Evolutionary conservation across 1,284 basidiomycete genomes (phyloP), one percentile per base, ranked within the genome.

Genomic region (Spongiforma sp.): DNA sequence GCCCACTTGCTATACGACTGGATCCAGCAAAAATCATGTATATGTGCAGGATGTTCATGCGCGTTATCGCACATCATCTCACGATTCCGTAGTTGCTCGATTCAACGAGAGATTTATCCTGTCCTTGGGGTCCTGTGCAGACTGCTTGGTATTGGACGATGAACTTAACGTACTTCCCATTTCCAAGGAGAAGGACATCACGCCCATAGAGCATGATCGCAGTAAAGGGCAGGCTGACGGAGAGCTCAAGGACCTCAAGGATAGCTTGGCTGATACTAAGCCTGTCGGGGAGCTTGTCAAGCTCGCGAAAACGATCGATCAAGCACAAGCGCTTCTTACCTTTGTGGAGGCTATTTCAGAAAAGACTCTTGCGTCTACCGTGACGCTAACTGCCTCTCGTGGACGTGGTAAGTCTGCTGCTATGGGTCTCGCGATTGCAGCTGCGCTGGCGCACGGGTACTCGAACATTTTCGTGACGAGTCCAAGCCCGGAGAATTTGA

Each of bases 81-180:
- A 96, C 70, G 92, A 95, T 72, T 88, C 92, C 24, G 94, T 99
- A 21, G 86, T 94, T 53, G 95, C 96, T 1, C 89, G 98, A 56
- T 99, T 99, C 84, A 99, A 99, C 81, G 98, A 99, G 77, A 92
- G 98, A 14, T 99, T 99, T 81, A 95, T 99, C 72, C 85, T 98
- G 55, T 96, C 96, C 36, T 87, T 98, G 15, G 95, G 95, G 24
- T 93, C 93, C 15, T 96, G 93, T 73, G 84, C 90, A 28, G 94
- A 97, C 75, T 99, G 96, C 70, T 83, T 99, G 2, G 89, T 99
- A 30, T 86, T 99, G 54, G 98, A 99, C 74, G 98, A 99, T 74
- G 98, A 99, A 78, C 88, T 99, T 61, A 99, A 99, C 74, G 96
- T 99, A 8, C 87, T 99, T 4, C 98, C 98, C 1, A 90, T 99